Conservation (phyloP, 768 basidiomycete species). For the Trametes cubensis region DNA sequence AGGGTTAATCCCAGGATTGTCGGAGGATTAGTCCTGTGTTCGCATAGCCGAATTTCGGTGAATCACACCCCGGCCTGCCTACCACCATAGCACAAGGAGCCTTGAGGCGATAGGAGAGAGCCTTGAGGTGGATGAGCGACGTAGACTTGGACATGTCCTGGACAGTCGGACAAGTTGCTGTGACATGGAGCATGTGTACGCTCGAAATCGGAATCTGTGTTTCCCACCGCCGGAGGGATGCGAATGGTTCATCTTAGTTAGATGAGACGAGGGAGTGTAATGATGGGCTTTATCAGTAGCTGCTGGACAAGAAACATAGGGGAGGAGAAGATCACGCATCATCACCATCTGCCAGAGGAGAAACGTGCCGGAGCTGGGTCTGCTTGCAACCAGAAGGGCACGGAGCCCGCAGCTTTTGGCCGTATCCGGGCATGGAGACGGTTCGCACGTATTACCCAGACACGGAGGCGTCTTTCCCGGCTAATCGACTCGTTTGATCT, state of each 20-base stretch:
- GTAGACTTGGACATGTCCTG: background rate
- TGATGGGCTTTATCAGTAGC: slow-evolving; percentile 1
- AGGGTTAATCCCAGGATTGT: background rate
- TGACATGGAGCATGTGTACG: background rate
- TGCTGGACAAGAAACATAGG: background rate
- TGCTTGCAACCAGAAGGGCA: slow-evolving; percentile 8
- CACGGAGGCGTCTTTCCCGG: slow-evolving; percentile 4
- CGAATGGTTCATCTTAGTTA: background rate
- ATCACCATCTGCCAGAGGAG: slow-evolving; percentile 23
- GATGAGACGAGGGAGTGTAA: background rate
- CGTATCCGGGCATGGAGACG: slow-evolving; percentile 18
- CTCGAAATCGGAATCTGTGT: background rate
- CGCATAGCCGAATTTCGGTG: background rate
- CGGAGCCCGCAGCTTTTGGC: slow-evolving; percentile 19
- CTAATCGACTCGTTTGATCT: slow-evolving; percentile 1
- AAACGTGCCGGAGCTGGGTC: slow-evolving; percentile 16
- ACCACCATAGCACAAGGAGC: background rate
- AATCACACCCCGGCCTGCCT: slow-evolving; percentile 4
- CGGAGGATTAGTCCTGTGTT: background rate
- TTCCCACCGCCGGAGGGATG: slow-evolving; percentile 1
- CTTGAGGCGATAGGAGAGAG: slow-evolving; percentile 16
- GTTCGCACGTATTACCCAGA: slow-evolving; percentile 13
- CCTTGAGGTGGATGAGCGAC: slow-evolving; percentile 13
- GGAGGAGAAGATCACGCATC: slow-evolving; percentile 4
- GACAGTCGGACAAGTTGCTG: background rate